Percentiles rank a stretch among this genome's conserved stretches.
Conservation (phyloP, 2,329 filamentous ascomycete genomes). For the Nemania diffusa region DNA sequence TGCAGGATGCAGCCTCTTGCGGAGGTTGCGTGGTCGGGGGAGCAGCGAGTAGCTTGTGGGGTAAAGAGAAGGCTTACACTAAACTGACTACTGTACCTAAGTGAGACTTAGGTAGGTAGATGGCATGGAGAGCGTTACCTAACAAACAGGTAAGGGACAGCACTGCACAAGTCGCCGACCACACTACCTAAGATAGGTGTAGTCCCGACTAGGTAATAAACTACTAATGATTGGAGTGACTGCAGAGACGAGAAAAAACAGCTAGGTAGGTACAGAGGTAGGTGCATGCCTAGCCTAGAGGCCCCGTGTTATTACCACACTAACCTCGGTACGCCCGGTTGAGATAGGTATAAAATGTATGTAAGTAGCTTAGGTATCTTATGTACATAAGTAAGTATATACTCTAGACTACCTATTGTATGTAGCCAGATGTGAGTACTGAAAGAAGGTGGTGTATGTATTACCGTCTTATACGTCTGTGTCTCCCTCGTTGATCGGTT, state of each 20-base stretch:
- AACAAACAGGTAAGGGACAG: neutral
- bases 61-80: conserved; percentile 23
- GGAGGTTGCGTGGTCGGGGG: conserved; percentile 30
- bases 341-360: neutral
- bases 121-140: neutral
- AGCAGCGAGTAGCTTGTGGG: conserved; percentile 28
- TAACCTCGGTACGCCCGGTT: conserved; percentile 22
- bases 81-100: neutral
- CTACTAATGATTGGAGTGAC: conserved; percentile 16
- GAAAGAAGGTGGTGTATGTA: neutral
- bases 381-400: too few relatives aligned
- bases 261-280: neutral
- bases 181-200: conserved; percentile 1
- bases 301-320: conserved; percentile 14
- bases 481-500: conserved; percentile 18
- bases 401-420: neutral
- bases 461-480: neutral
- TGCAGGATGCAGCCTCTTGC: conserved; percentile 28
- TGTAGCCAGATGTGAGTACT: conserved; percentile 2
- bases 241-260: neutral
- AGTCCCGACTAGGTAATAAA: conserved; percentile 8
- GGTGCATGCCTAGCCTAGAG: conserved; percentile 21
- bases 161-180: neutral
- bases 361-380: too few relatives aligned
- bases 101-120: neutral